Evolutionary conservation across 345 rosid species (phyloP).

Genomic region (Citrus hindsii): DNA sequence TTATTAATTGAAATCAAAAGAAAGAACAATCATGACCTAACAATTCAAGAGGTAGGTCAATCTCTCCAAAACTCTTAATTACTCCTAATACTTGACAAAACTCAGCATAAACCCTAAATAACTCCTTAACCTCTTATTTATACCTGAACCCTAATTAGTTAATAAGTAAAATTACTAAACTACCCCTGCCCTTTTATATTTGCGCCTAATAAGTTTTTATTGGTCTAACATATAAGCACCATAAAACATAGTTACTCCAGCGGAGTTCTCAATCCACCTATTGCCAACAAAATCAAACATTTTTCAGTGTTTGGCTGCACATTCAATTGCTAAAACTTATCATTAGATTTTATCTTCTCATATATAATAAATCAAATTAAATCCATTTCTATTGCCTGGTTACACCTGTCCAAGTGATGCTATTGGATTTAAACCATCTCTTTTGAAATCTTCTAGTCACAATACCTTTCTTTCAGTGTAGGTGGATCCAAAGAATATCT

Average conservation of each 20-base stretch:
- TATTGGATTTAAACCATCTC: neutral
- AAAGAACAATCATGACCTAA: too few relatives aligned
- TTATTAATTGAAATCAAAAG: too few relatives aligned
- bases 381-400: neutral
- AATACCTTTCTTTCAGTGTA: neutral
- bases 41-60: too few relatives aligned
- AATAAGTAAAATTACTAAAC: too few relatives aligned
- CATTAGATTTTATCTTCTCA: neutral
- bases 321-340: neutral
- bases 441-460: neutral
- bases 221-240: neutral
- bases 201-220: too few relatives aligned
- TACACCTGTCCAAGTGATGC: neutral
- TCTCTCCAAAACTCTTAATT: too few relatives aligned
- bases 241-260: neutral
- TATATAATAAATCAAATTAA: neutral
- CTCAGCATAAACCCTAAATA: too few relatives aligned
- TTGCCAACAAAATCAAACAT: neutral
- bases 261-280: neutral
- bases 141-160: too few relatives aligned
- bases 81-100: too few relatives aligned
- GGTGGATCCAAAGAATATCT: neutral
- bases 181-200: too few relatives aligned
- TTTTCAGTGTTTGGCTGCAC: neutral
- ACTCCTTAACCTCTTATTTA: too few relatives aligned